Evolutionary conservation across 129 eudicot genomes (phyloP), one percentile per base, ranked within the genome.

Genomic region (Artemisia argyi): DNA sequence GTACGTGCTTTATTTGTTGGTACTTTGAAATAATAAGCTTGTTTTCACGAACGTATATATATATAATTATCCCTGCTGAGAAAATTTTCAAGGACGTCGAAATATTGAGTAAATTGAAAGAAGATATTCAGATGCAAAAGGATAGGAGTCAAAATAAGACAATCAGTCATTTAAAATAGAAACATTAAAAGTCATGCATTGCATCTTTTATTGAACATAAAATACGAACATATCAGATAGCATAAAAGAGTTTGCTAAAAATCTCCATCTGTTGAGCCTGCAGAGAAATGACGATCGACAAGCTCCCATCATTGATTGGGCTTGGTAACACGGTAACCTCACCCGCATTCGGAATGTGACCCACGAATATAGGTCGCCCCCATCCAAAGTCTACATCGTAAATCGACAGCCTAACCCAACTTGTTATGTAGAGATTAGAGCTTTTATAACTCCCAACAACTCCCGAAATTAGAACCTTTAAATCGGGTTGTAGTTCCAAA

Each of bases 221-320:
- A 35, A 35, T 35, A 35, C 56, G 17, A 51, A 51, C 55, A 14
- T 51, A 5, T 51, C 18, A 61, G 2, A 28, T 61, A 10, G 6
- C 66, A 61, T 61, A 61, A 28, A 28, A 61, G 17, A 61, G n/a
- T 14, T 61, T 28, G 15, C 66, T 61, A 16, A 61, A 26, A 28
- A 26, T 16, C 0, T 61, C 30, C 66, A 61, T 61, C 10, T 14
- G 15, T 61, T 61, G 44, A 22, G 3, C 32, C 10, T 61, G 46
- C 66, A 61, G 5, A 8, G 18, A 61, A 13, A 61, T 61, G 46
- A 26, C 46, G 7, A 61, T 28, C 30, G 66, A 28, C 46, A 61
- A 22, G 42, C 66, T 26, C 17, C 66, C 66, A 18, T 61, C 66
- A 14, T 26, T 15, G 19, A 61, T 26, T 15, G 66, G 19, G 66